Evolutionary conservation across 768 basidiomycete species (phyloP).

Genomic region (Cantharellus cinnabarinus): DNA sequence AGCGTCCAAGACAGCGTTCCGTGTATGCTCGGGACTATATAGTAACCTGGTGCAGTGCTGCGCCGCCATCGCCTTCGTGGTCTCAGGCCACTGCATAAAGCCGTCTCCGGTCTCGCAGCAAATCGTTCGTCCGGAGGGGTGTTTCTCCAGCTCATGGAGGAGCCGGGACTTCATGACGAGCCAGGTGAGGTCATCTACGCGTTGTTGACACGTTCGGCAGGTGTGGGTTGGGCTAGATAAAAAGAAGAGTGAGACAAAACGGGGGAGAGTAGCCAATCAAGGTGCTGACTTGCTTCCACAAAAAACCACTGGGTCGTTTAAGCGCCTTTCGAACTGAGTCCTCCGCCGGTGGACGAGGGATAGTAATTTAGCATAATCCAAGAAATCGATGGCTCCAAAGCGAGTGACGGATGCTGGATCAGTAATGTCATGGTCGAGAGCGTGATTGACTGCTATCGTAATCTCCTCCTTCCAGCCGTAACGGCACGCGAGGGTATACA

Average conservation of each 20-base stretch:
- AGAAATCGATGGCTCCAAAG: neutral
- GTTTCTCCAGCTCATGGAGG: neutral
- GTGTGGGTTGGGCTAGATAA: neutral
- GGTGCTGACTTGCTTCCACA: neutral
- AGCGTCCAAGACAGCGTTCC: neutral
- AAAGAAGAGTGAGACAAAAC: neutral
- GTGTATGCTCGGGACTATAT: neutral
- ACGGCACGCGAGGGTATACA: neutral
- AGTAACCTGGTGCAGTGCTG: neutral
- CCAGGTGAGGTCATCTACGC: neutral
- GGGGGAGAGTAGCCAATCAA: neutral
- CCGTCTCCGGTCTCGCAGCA: neutral
- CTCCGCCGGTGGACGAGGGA: neutral
- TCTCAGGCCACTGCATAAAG: neutral
- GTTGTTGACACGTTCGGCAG: neutral
- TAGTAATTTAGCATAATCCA: neutral
- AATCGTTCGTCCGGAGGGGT: neutral
- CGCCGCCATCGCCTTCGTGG: neutral
- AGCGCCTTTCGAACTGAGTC: neutral
- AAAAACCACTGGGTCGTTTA: neutral
- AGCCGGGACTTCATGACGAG: neutral
- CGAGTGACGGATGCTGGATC: neutral
- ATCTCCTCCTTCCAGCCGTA: neutral
- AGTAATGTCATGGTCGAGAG: neutral
- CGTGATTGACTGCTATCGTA: neutral